Percentiles rank a stretch among this genome's conserved stretches.
These are phyloP conservation scores for Trichosporon sp. DNA, from an alignment of 1,284 basidiomycete species.

Conservation along the genomic window DNA sequence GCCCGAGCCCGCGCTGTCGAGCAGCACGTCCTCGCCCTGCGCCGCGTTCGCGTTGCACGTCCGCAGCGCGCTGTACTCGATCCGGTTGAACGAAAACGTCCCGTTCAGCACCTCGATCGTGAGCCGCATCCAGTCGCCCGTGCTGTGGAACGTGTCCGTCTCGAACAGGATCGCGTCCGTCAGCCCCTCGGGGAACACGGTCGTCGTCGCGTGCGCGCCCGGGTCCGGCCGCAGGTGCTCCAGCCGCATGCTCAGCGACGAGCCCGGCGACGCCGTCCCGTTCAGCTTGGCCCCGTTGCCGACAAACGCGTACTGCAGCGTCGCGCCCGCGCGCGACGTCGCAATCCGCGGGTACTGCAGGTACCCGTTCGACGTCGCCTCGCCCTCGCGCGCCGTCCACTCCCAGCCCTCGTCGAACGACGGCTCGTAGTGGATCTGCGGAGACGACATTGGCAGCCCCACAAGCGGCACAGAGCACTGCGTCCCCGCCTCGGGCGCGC, in stretches of 20 bases:
- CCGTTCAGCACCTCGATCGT: background rate
- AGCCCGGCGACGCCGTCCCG: background rate
- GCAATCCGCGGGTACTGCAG: background rate
- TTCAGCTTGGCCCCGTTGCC: slow-evolving; percentile 4
- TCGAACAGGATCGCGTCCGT: background rate
- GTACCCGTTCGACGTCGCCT: background rate
- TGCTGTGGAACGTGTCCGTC: slow-evolving; percentile 1
- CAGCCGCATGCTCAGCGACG: background rate
- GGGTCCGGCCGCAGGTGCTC: background rate
- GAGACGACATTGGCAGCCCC: background rate
- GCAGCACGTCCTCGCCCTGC: background rate
- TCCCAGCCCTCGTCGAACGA: background rate
- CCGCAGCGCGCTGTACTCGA: background rate
- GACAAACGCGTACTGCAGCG: background rate
- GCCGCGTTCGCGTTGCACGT: background rate
- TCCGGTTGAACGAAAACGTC: background rate
- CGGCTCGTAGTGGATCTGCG: background rate
- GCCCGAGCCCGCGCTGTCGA: background rate
- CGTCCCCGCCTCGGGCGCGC: background rate
- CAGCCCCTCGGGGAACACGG: background rate
- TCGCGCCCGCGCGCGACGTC: background rate
- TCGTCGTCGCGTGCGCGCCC: slow-evolving; percentile 1
- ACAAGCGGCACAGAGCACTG: background rate
- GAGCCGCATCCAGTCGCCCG: background rate
- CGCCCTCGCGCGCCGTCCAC: background rate